Base-by-base conservation (phyloP, 257 asterid species). In the Scutellaria barbata region DNA sequence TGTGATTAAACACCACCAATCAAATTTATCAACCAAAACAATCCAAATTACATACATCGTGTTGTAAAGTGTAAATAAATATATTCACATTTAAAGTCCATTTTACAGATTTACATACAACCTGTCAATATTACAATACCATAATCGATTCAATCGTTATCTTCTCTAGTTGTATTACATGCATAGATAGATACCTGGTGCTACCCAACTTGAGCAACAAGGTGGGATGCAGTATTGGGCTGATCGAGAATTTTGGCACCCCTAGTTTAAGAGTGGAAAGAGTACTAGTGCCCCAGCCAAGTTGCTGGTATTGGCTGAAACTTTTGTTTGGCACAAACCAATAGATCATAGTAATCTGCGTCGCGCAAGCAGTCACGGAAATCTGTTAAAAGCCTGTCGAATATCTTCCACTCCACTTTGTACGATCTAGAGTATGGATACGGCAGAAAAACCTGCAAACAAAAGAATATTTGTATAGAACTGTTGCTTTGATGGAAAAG, bases 341-440 rank as follows among this genome's bases (percentile, higher is more conserved):
- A 63, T 62, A 85, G 71, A 76, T 89, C 87, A 52, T 81, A 89
- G 77, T 84, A 84, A 53, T 85, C 95, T n/a, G 57, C 68, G 66
- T 77, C 74, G 42, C 50, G 61, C 75, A 89, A 75, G 83, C 92
- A 85, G 79, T 89, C 92, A 0, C 95, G 88, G 56, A 89, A 84
- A 75, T 85, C 95, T 13, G 90, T 87, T 53, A 87, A 85, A 16
- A 89, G 84, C 77, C 89, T 82, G 64, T 89, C 93, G n/a, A 87
- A 89, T 56, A 89, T 84, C 81, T 83, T 85, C 88, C 89, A 83
- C 79, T 84, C 88, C 12, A 89, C 93, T 79, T 82, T 81, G 81
- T 79, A 85, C 22, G 92, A 85, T 73, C 89, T 84, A 5, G 94
- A 77, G 73, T 89, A 87, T 45, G 94, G 96, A 80, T 80, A 82